phyloP scores from a whole-genome alignment of 2,329 filamentous ascomycete genomes.

The Exserohilum turcica region DNA sequence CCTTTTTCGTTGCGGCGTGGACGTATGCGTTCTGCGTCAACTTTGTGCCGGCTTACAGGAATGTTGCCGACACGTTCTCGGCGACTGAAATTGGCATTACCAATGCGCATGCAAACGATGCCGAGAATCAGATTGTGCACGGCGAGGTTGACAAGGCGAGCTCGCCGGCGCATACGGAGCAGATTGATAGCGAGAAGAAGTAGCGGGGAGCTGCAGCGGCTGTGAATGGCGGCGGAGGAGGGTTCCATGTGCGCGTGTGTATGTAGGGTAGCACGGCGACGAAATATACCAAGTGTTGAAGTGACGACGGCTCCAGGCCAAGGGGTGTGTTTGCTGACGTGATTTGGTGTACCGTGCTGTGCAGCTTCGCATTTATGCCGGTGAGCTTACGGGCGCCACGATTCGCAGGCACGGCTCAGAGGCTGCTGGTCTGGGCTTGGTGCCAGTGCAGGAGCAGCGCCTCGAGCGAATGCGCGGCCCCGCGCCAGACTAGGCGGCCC shows the following conservation, averaged over 20 bases:
- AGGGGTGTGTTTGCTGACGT: background rate
- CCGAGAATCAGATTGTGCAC: conserved; percentile 28
- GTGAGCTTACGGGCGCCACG: background rate
- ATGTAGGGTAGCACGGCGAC: background rate
- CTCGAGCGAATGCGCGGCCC: background rate
- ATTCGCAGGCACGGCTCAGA: conserved; percentile 2
- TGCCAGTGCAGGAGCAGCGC: background rate
- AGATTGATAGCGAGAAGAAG: conserved; percentile 16
- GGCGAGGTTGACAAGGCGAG: conserved; percentile 15
- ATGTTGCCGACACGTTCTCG: conserved; percentile 64
- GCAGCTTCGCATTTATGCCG: background rate
- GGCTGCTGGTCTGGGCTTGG: background rate
- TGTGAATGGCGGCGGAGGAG: background rate
- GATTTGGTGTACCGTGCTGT: background rate
- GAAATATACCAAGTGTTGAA: background rate
- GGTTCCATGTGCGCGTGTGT: background rate
- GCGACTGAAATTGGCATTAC: conserved; percentile 54
- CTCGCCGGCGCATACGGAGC: conserved; percentile 21
- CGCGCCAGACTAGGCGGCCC: background rate
- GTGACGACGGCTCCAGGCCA: background rate
- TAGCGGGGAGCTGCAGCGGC: background rate
- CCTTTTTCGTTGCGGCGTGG: conserved; percentile 56
- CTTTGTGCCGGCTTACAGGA: conserved; percentile 67
- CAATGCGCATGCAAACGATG: conserved; percentile 38
- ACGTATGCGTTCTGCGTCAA: conserved; percentile 59